These are phyloP conservation scores for Colletotrichum higginsianum DNA, from an alignment of 2,329 filamentous ascomycete genomes.

Conservation along the genomic window DNA sequence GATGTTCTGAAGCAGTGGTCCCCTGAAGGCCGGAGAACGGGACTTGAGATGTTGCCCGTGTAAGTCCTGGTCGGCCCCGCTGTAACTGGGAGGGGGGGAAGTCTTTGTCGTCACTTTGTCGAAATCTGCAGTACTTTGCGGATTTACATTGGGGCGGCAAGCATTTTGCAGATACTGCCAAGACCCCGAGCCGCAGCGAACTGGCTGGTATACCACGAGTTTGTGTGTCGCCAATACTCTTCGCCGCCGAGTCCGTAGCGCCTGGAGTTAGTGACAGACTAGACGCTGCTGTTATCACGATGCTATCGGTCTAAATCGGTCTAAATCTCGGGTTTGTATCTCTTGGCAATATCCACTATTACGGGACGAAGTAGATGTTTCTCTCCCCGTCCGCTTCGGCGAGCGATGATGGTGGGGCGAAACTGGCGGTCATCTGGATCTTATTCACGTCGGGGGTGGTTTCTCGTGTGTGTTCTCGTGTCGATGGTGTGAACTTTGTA, in stretches of 20 bases:
- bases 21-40: not conserved
- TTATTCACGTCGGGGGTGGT: not conserved
- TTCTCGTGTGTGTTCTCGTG: not conserved
- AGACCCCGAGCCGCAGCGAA: not conserved
- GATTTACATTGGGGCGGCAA: not conserved
- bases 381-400: not conserved
- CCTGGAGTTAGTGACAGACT: not conserved
- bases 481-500: not conserved
- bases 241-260: not conserved
- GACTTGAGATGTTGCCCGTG: not conserved
- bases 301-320: not conserved
- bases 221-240: not conserved
- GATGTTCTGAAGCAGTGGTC: no score
- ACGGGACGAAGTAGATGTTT: not conserved
- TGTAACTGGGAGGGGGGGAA: not conserved
- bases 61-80: not conserved
- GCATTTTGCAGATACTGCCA: not conserved
- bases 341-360: not conserved
- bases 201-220: not conserved
- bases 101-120: not conserved
- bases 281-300: not conserved
- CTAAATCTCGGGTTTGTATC: not conserved
- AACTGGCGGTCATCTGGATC: not conserved
- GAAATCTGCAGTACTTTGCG: no score
- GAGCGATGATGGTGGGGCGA: not conserved